Percentiles rank a stretch among this genome's conserved stretches.
phyloP scores from a whole-genome alignment of 2,329 filamentous ascomycete species.

The Aspergillus pseudotamarii region DNA sequence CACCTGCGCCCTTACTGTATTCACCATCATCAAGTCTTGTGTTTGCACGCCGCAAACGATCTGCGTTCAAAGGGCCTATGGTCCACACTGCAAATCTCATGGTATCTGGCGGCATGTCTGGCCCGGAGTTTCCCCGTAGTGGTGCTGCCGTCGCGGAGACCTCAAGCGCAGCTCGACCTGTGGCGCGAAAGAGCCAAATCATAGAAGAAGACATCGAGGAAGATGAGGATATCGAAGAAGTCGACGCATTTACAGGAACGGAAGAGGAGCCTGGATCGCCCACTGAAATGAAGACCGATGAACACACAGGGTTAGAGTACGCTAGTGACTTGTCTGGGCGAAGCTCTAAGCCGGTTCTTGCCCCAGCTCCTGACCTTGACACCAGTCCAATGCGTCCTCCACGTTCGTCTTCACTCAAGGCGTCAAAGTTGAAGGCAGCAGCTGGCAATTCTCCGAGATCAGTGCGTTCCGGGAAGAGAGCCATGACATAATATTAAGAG shows the following conservation, averaged over 20 bases:
- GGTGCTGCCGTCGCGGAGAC: slow-evolving; percentile 25
- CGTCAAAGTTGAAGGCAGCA: slow-evolving; percentile 18
- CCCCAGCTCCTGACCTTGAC: slow-evolving; percentile 36
- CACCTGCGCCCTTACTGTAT: slow-evolving; percentile 38
- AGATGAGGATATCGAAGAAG: slow-evolving; percentile 46
- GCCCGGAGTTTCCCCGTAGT: slow-evolving; percentile 37
- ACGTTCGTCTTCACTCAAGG: slow-evolving; percentile 43
- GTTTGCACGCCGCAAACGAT: slow-evolving; percentile 50
- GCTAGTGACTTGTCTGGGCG: slow-evolving; percentile 20
- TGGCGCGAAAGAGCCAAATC: slow-evolving; percentile 43
- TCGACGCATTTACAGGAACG: slow-evolving; percentile 41
- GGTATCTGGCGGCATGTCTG: slow-evolving; percentile 36
- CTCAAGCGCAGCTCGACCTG: slow-evolving; percentile 26
- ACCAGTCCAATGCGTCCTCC: slow-evolving; percentile 36
- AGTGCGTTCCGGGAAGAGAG: slow-evolving; percentile 15
- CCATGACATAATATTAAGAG: neutral
- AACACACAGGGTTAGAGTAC: slow-evolving; percentile 13
- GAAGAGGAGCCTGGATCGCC: slow-evolving; percentile 33
- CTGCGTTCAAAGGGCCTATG: slow-evolving; percentile 50
- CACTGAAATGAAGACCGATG: slow-evolving; percentile 20
- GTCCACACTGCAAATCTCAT: slow-evolving; percentile 42
- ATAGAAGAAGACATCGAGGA: slow-evolving; percentile 48
- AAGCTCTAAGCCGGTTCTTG: slow-evolving; percentile 30
- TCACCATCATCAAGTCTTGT: slow-evolving; percentile 48
- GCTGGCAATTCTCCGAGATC: slow-evolving; percentile 20